Conservation (phyloP, 371 early-diverging fungal genomes). For the Mucor ambiguus region DNA sequence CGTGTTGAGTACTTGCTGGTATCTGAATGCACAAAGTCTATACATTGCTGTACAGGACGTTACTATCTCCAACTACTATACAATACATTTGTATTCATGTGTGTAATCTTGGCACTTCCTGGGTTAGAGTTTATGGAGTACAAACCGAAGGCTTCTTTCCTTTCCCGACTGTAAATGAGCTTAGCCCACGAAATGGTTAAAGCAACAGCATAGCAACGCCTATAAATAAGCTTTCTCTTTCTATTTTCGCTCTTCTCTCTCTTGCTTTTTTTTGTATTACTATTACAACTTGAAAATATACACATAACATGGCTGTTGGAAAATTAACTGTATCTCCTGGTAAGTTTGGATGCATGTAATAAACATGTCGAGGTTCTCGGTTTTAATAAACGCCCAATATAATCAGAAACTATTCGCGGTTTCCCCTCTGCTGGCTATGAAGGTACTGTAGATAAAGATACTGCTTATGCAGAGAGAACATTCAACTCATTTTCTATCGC, state of each 20-base stretch:
- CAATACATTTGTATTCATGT: background rate
- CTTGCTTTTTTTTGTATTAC: constrained; percentile 4
- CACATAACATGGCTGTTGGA: constrained; percentile 26
- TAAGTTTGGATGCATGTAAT: constrained; percentile 1
- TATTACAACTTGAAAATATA: background rate
- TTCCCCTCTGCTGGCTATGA: constrained; percentile 14
- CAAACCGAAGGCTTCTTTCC: background rate
- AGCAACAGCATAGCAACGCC: background rate
- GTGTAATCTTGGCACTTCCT: constrained; percentile 7
- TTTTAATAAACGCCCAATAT: background rate
- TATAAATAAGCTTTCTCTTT: constrained; percentile 6
- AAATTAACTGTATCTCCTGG: constrained; percentile 26
- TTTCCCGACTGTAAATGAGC: constrained; percentile 4
- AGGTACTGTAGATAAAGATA: constrained; percentile 1
- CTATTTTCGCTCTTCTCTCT: background rate
- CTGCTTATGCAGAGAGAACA: background rate
- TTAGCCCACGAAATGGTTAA: background rate
- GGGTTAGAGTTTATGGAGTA: background rate
- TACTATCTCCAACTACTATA: no score
- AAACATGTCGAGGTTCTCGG: background rate
- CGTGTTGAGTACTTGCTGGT: no score
- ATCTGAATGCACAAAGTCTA: no score
- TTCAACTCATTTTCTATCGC: background rate
- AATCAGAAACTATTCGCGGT: constrained; percentile 21
- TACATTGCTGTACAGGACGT: no score